These are phyloP conservation scores for Diaporthe amygdali DNA, from an alignment of 2,329 filamentous ascomycete species.

Conservation along the genomic window DNA sequence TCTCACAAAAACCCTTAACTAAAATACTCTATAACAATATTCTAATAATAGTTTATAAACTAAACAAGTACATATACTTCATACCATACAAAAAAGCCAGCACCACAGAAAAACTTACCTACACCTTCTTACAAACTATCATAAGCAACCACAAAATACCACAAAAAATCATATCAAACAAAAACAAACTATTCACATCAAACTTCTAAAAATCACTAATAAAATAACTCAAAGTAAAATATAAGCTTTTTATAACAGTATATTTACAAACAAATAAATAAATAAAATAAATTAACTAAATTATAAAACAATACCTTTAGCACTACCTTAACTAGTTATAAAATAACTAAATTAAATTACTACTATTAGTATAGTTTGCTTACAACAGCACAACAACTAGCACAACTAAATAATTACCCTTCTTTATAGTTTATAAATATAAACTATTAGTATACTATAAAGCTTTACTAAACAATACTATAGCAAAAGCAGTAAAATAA, in stretches of 20 bases:
- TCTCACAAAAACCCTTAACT: background rate
- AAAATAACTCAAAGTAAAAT: slow-evolving; percentile 5
- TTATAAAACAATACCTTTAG: slow-evolving; percentile 20
- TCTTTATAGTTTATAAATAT: background rate
- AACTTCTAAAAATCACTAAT: slow-evolving; percentile 3
- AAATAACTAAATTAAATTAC: slow-evolving; percentile 9
- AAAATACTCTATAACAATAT: background rate
- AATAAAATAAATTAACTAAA: slow-evolving; percentile 22
- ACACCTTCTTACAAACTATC: no score
- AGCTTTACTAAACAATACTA: background rate
- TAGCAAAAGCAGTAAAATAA: background rate
- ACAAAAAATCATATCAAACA: background rate
- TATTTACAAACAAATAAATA: slow-evolving; percentile 23
- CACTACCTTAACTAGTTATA: slow-evolving; percentile 19
- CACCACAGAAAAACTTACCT: no score
- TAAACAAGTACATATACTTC: background rate
- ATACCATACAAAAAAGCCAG: background rate
- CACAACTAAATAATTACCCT: background rate
- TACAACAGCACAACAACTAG: background rate
- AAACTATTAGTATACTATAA: background rate
- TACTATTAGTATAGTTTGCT: background rate
- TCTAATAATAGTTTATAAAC: background rate
- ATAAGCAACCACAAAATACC: background rate
- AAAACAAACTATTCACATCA: background rate
- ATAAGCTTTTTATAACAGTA: slow-evolving; percentile 9